phyloP scores from a whole-genome alignment of 106 monocot species.

The Dendrobium nobile region DNA sequence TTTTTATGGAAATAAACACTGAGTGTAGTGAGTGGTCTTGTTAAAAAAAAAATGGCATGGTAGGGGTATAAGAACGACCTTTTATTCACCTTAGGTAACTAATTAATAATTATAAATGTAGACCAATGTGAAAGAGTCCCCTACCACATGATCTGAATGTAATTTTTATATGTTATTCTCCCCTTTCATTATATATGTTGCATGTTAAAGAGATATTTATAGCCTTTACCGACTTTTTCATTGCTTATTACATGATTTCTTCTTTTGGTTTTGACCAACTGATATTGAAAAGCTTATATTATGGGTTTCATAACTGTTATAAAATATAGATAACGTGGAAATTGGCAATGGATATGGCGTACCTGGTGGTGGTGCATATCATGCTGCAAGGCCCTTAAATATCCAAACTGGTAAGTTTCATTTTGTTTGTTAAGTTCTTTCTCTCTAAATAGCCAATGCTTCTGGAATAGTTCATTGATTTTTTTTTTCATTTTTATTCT shows the following conservation, averaged over 20 bases:
- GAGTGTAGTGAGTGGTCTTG: too few relatives aligned
- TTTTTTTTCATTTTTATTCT: background rate
- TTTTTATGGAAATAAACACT: too few relatives aligned
- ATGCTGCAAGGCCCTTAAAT: conserved; percentile 26
- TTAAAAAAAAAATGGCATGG: background rate
- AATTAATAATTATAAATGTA: background rate
- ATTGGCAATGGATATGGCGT: conserved; percentile 99
- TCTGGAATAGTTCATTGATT: background rate
- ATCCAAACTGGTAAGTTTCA: conserved; percentile 30
- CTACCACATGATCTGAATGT: background rate
- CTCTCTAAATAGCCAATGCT: background rate
- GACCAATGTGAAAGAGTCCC: background rate
- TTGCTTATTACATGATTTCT: background rate
- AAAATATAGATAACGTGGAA: conserved; percentile 66
- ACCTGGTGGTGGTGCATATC: conserved; percentile 95
- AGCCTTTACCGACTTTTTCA: background rate
- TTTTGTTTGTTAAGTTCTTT: conserved; percentile 3
- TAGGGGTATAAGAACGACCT: background rate
- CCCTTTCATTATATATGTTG: background rate
- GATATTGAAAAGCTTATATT: background rate
- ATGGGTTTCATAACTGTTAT: background rate
- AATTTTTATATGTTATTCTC: background rate
- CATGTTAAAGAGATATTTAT: background rate
- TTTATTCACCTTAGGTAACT: background rate
- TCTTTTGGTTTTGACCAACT: background rate